A percentile compares a stretch with the other conserved stretches of the same genome.
These are phyloP conservation scores for Dispira parvispora DNA, from an alignment of 192 early-diverging fungal genomes.

Conservation along the genomic window DNA sequence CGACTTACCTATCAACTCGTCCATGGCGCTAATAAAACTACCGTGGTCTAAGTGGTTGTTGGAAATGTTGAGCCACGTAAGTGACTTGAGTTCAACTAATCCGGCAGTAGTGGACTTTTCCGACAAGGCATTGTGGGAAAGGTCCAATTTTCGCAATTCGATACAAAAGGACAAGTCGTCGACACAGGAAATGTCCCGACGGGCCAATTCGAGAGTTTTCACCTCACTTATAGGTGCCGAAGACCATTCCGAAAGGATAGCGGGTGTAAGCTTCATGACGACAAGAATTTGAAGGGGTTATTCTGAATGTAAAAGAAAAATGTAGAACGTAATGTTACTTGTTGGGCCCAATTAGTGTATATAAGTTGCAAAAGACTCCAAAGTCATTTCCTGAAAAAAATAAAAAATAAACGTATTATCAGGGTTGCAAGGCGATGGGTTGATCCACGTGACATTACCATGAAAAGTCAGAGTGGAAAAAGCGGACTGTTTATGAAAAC, in stretches of 20 bases:
- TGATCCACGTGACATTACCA: too few relatives aligned
- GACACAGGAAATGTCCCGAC: constrained; percentile 41
- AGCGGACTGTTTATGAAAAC: too few relatives aligned
- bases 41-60: constrained; percentile 41
- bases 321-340: too few relatives aligned
- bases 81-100: constrained; percentile 27
- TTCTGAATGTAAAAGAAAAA: too few relatives aligned
- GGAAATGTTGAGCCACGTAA: constrained; percentile 49
- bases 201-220: constrained; percentile 30
- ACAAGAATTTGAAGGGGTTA: too few relatives aligned
- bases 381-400: too few relatives aligned
- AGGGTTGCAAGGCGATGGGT: too few relatives aligned
- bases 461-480: too few relatives aligned
- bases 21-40: constrained; percentile 34
- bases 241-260: constrained; percentile 22
- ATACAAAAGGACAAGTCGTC: constrained; percentile 49
- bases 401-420: too few relatives aligned
- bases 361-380: too few relatives aligned
- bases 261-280: constrained; percentile 31
- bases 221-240: constrained; percentile 27
- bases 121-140: constrained; percentile 36
- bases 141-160: constrained; percentile 39
- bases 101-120: constrained; percentile 33
- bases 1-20: constrained; percentile 37
- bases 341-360: too few relatives aligned